Conservation (phyloP, 257 asterid genomes). For the Fraxinus anomala region DNA sequence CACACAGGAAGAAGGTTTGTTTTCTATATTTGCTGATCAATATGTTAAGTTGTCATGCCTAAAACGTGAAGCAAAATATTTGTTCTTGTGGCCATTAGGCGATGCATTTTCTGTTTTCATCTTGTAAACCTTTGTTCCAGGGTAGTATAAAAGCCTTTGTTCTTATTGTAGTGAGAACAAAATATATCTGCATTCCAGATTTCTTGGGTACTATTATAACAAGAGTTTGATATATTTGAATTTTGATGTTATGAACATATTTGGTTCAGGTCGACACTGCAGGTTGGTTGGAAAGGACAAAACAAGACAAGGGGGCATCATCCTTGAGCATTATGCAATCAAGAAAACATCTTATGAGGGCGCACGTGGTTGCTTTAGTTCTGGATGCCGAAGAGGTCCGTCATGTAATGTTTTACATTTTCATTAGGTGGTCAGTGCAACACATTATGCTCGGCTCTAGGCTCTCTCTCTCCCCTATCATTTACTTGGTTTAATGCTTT, state of each 20-base stretch:
- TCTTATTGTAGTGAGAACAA: background rate
- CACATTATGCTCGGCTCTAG: no score
- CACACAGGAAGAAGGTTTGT: background rate
- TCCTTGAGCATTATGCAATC: conserved; percentile 92
- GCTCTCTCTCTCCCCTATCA: background rate
- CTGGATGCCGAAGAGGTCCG: conserved; percentile 95
- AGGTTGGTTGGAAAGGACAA: conserved; percentile 96
- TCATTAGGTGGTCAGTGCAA: background rate
- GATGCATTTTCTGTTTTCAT: background rate
- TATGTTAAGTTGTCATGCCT: background rate
- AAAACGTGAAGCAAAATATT: background rate
- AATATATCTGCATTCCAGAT: background rate
- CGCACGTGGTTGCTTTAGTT: conserved; percentile 88
- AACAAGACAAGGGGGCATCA: conserved; percentile 91
- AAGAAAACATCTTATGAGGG: conserved; percentile 96
- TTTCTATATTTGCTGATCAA: background rate
- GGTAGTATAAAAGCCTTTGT: background rate
- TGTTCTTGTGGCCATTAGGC: background rate
- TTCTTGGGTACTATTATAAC: background rate
- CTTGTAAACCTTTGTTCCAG: background rate
- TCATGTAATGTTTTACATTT: conserved; percentile 13
- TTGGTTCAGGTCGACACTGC: conserved; percentile 87
- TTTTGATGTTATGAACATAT: conserved; percentile 10
- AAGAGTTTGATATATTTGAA: background rate
- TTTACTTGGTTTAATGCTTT: conserved; percentile 17